phyloP scores from a whole-genome alignment of 78 protist genomes.

The Trichosphaerium sp. region DNA sequence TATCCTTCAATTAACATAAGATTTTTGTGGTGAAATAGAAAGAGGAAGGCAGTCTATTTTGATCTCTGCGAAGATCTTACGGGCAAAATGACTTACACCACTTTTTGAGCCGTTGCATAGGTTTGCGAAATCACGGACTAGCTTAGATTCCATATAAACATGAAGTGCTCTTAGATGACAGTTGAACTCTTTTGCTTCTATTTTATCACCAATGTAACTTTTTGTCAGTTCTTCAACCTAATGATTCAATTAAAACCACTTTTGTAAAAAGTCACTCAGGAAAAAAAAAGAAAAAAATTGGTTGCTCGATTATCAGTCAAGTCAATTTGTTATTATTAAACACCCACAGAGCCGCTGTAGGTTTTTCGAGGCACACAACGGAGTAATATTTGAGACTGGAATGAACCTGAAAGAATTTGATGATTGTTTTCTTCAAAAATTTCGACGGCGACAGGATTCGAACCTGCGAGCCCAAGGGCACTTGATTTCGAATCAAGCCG shows the following conservation, averaged over 20 bases:
- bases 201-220: not conserved
- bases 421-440: too few relatives aligned
- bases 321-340: not conserved
- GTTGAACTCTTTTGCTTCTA: conserved; percentile 4
- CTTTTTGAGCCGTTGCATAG: not conserved
- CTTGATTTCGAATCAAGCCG: too few relatives aligned
- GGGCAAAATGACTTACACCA: too few relatives aligned
- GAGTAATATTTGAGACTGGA: too few relatives aligned
- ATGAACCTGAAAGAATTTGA: too few relatives aligned
- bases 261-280: not conserved
- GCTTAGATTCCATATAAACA: conserved; percentile 22
- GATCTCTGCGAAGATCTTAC: not conserved
- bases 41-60: not conserved
- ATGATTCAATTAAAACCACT: not conserved
- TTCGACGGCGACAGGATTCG: too few relatives aligned
- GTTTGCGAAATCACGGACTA: conserved; percentile 21
- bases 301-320: not conserved
- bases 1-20: not conserved
- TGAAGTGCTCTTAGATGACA: conserved; percentile 25
- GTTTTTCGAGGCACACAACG: too few relatives aligned
- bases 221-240: not conserved
- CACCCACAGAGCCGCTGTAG: not conserved
- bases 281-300: not conserved
- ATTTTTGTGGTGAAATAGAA: not conserved
- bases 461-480: too few relatives aligned